A percentile compares a stretch with the other conserved stretches of the same genome.
Conservation (phyloP, 495 filamentous ascomycete genomes). For the Astrocystis sublimbata region DNA sequence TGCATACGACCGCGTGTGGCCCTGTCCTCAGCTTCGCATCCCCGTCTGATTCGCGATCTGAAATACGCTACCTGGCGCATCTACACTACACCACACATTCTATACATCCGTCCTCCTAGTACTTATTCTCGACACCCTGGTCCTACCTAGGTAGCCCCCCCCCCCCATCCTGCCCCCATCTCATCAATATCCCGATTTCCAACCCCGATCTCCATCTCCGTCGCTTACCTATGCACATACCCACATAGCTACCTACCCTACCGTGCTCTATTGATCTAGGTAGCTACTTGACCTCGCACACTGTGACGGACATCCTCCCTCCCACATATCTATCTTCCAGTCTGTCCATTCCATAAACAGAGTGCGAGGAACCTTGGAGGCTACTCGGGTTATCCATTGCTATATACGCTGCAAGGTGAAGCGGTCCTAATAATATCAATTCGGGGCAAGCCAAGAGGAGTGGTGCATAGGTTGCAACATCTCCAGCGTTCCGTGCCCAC, state of each 20-base stretch:
- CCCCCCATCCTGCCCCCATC: background rate
- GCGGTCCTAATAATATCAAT: background rate
- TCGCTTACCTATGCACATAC: background rate
- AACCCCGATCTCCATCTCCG: slow-evolving; percentile 2
- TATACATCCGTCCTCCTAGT: too few relatives aligned
- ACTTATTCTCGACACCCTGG: slow-evolving; percentile 2
- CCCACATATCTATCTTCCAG: background rate
- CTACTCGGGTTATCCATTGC: background rate
- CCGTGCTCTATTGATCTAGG: background rate
- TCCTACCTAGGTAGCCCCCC: too few relatives aligned
- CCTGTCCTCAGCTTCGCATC: slow-evolving; percentile 15
- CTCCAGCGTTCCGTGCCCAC: slow-evolving; percentile 9
- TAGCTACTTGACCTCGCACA: background rate
- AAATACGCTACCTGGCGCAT: background rate
- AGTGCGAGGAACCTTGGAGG: background rate
- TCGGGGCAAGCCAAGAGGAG: background rate
- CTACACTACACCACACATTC: background rate
- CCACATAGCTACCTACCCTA: background rate
- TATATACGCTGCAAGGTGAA: slow-evolving; percentile 4
- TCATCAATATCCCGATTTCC: slow-evolving; percentile 2
- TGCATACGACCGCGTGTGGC: slow-evolving; percentile 11
- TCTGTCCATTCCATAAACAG: background rate
- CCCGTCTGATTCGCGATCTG: slow-evolving; percentile 17
- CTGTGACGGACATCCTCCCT: background rate
- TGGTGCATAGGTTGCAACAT: slow-evolving; percentile 8